Base-by-base conservation (phyloP, 768 basidiomycete species). In the Hydnum rufescens region DNA sequence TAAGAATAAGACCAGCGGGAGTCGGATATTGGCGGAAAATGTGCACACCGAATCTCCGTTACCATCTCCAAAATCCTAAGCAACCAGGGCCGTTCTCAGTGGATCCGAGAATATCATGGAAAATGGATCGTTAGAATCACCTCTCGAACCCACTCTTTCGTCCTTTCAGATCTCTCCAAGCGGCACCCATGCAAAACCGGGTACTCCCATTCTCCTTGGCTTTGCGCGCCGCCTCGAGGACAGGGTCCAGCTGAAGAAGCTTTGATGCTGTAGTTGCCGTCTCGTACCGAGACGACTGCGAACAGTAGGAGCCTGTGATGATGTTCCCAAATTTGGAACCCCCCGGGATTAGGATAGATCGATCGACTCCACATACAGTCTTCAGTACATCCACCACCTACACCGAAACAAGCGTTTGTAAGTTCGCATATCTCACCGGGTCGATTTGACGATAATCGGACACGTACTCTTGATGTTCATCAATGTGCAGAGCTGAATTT, bases 141-240 rank as follows among this genome's bases (percentile, higher is more conserved):
- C 49, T 75, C 63, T 95, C 86, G 58, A 97, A 97, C 0, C 92
- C 90, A 42, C 85, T 74, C 65, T 93, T 95, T 57, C 87, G 76
- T 2, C 93, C 89, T 5, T 83, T 78, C 53, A 96, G 75, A 63
- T 95, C 93, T 57, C 93, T 72, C 93, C 93, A 99, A 3, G 93
- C 93, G 3, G 93, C 92, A 54, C 93, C 93, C 93, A 96, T 97
- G 65, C 93, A 97, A 68, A 97, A 97, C 26, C 93, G 74, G 19
- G 93, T 97, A 63, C 87, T 90, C 31, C 93, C 93, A 64, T 96
- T 97, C 58, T 72, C 92, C 63, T 95, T 97, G 25, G 93, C 93
- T 62, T 82, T 81, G 8, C 86, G 76, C 22, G 93, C 93, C 28
- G 89, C 93, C 60, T 82, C 81, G 5, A 99, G 68, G 16, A 97